A percentile compares a stretch with the other conserved stretches of the same genome.
These are phyloP conservation scores for Alternaria alternata DNA, from an alignment of 2,329 filamentous ascomycete species.

Conservation along the genomic window DNA sequence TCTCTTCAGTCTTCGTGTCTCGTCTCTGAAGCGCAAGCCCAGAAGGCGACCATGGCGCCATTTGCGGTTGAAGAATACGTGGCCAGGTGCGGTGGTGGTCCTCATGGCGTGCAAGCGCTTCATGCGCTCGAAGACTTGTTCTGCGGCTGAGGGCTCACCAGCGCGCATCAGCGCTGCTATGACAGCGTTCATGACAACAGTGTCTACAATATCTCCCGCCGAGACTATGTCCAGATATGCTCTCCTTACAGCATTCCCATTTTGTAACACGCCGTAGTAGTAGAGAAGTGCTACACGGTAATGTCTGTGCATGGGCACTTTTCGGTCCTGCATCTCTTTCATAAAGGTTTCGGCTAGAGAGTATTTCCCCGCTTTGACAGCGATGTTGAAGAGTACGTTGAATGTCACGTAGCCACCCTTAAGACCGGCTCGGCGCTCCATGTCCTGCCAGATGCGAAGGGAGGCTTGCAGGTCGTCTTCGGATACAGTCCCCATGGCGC, in stretches of 20 bases:
- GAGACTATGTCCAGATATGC: conserved; percentile 86
- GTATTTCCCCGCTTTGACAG: conserved; percentile 85
- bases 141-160: conserved; percentile 78
- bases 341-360: conserved; percentile 84
- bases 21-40: conserved; percentile 58
- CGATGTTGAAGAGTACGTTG: conserved; percentile 89
- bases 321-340: conserved; percentile 77
- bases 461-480: conserved; percentile 71
- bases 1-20: conserved; percentile 53
- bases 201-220: conserved; percentile 87
- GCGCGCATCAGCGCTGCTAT: conserved; percentile 79
- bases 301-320: conserved; percentile 75
- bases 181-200: conserved; percentile 84
- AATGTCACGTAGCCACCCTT: conserved; percentile 81
- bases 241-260: conserved; percentile 76
- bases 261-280: conserved; percentile 77
- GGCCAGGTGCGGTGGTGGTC: conserved; percentile 32
- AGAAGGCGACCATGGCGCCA: conserved; percentile 56
- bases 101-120: conserved; percentile 65
- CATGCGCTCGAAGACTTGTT: conserved; percentile 86
- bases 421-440: conserved; percentile 77
- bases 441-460: conserved; percentile 83
- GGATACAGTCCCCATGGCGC: conserved; percentile 69
- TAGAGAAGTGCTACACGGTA: conserved; percentile 85
- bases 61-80: conserved; percentile 41